Percentiles rank a stretch among this genome's conserved stretches.
These are phyloP conservation scores for Achlya hypogyna DNA, from an alignment of 352 stramenopile species.

Conservation along the genomic window DNA sequence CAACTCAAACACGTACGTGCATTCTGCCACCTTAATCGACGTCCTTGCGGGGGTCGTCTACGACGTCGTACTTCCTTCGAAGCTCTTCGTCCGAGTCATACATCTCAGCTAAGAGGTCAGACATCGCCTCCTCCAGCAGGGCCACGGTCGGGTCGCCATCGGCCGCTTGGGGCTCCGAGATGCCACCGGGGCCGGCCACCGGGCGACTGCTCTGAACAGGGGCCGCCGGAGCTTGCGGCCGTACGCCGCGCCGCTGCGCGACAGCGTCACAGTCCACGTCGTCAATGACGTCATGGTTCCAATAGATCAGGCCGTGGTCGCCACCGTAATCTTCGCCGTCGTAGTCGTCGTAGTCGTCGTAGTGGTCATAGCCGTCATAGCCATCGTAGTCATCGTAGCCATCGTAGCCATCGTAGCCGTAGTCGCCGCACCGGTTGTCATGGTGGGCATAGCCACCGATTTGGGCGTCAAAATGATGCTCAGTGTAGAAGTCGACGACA, in stretches of 20 bases:
- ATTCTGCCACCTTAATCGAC: background rate
- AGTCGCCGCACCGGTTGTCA: too few relatives aligned
- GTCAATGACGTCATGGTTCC: slow-evolving; percentile 25
- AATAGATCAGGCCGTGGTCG: too few relatives aligned
- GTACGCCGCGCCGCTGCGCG: background rate
- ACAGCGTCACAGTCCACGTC: slow-evolving; percentile 1
- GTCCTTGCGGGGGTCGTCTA: background rate
- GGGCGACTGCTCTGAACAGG: background rate
- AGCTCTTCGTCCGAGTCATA: background rate
- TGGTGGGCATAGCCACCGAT: too few relatives aligned
- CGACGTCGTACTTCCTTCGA: background rate
- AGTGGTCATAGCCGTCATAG: slow-evolving; percentile 14
- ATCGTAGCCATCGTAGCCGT: slow-evolving; percentile 21
- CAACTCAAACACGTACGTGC: background rate
- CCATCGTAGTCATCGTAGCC: slow-evolving; percentile 36
- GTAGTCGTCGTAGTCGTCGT: background rate
- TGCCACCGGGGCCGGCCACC: too few relatives aligned
- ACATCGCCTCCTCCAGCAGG: background rate
- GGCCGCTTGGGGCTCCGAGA: background rate
- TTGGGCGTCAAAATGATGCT: too few relatives aligned
- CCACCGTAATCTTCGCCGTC: slow-evolving; percentile 24
- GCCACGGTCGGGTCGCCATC: background rate
- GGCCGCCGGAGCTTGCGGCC: background rate
- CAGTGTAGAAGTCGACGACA: too few relatives aligned
- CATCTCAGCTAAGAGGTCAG: background rate